These are phyloP conservation scores for Coprinopsis cinerea DNA, from an alignment of 768 basidiomycete species.

Conservation along the genomic window DNA sequence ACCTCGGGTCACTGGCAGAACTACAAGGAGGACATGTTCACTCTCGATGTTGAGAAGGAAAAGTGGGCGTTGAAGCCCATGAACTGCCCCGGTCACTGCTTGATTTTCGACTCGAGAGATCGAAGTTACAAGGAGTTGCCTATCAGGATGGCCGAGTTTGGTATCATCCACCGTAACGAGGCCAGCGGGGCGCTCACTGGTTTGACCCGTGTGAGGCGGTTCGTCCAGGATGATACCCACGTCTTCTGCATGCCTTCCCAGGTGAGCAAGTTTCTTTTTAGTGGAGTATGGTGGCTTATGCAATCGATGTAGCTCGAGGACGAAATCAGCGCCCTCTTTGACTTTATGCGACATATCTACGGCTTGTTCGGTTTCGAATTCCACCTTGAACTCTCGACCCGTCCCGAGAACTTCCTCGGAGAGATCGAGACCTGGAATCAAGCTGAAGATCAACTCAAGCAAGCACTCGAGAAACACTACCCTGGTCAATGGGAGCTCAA, in stretches of 20 bases:
- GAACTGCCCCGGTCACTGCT: slow-evolving; percentile 97
- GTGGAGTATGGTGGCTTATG: slow-evolving; percentile 5
- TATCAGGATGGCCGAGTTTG: slow-evolving; percentile 97
- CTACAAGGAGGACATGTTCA: slow-evolving; percentile 98
- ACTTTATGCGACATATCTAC: slow-evolving; percentile 93
- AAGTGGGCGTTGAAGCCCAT: slow-evolving; percentile 95
- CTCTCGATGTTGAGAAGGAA: slow-evolving; percentile 92
- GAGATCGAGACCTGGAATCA: slow-evolving; percentile 83
- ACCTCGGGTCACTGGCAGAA: slow-evolving; percentile 98
- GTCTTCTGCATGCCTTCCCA: slow-evolving; percentile 96
- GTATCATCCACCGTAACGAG: slow-evolving; percentile 95
- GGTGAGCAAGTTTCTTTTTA: slow-evolving; percentile 30
- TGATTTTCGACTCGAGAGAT: slow-evolving; percentile 93
- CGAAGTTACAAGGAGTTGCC: slow-evolving; percentile 94
- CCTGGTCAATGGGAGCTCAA: slow-evolving; percentile 90
- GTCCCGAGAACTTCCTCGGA: slow-evolving; percentile 92
- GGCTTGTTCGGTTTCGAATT: slow-evolving; percentile 94
- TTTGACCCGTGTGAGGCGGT: slow-evolving; percentile 86
- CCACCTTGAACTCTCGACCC: slow-evolving; percentile 89
- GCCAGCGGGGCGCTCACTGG: slow-evolving; percentile 93
- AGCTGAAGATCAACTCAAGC: slow-evolving; percentile 85
- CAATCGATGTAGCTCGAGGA: slow-evolving; percentile 57
- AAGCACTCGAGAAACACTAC: slow-evolving; percentile 79
- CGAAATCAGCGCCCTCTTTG: slow-evolving; percentile 83
- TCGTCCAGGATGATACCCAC: slow-evolving; percentile 98